Evolutionary conservation across 2,329 filamentous ascomycete genomes (phyloP).

Genomic region (Davidsoniella neocaledoniae): DNA sequence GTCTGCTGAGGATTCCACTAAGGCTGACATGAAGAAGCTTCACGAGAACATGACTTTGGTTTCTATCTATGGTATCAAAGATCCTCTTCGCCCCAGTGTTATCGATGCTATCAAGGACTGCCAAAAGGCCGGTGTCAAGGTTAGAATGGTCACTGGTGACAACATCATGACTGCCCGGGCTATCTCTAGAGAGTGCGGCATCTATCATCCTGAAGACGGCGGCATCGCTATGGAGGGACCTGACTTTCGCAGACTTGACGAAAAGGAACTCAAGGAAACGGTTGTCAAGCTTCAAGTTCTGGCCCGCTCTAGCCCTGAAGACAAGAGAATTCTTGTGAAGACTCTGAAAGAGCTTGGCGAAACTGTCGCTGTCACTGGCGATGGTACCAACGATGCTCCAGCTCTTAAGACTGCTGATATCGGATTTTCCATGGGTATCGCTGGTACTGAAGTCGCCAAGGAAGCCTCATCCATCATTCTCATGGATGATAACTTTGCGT

Average conservation of each 20-base stretch:
- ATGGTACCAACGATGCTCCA: conserved; percentile 45
- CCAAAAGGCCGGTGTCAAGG: conserved; percentile 46
- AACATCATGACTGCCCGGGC: conserved; percentile 56
- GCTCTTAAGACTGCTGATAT: conserved; percentile 45
- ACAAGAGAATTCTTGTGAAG: conserved; percentile 46
- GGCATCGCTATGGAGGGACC: conserved; percentile 54
- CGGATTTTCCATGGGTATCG: conserved; percentile 45
- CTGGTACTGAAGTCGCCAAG: conserved; percentile 45
- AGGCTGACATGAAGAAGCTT: conserved; percentile 36
- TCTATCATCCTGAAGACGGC: conserved; percentile 33
- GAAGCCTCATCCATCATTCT: conserved; percentile 46
- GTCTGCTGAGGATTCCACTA: conserved; percentile 21
- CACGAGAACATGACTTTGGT: conserved; percentile 52
- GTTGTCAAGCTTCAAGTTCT: conserved; percentile 46
- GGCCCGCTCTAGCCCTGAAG: conserved; percentile 48
- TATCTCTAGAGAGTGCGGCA: conserved; percentile 58
- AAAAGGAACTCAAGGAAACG: conserved; percentile 39
- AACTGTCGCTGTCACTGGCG: conserved; percentile 41
- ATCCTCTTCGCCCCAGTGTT: conserved; percentile 49
- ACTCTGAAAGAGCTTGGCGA: conserved; percentile 45
- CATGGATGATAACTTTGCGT: conserved; percentile 35
- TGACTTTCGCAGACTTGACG: conserved; percentile 43
- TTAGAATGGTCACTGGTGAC: conserved; percentile 59
- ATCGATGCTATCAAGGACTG: conserved; percentile 46
- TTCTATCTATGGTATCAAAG: conserved; percentile 54